Evolutionary conservation across 345 rosid genomes (phyloP).

Genomic region (Arabis hirsuta): DNA sequence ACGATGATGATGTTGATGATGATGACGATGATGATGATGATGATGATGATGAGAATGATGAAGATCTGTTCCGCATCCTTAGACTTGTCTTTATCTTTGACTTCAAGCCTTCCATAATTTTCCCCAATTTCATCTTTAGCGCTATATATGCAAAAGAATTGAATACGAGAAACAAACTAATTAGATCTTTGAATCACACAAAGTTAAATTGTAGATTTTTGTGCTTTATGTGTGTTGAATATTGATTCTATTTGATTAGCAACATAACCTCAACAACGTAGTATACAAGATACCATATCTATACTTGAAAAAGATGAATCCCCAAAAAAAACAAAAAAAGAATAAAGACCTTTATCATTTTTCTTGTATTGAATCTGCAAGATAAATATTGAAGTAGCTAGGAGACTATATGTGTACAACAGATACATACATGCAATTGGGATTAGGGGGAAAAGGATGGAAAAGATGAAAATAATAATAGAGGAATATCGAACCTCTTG

Average conservation of each 20-base stretch:
- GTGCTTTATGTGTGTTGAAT: not conserved
- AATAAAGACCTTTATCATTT: not conserved
- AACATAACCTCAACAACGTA: slow-evolving; percentile 1
- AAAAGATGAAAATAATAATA: not conserved
- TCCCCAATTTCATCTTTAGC: slow-evolving; percentile 61
- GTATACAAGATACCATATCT: not conserved
- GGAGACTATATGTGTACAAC: slow-evolving; percentile 2
- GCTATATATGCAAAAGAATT: not conserved
- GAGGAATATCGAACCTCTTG: slow-evolving; percentile 30
- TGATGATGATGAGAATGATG: slow-evolving; percentile 17
- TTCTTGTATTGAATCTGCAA: not conserved
- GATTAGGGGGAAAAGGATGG: not conserved
- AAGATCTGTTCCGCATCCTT: slow-evolving; percentile 56
- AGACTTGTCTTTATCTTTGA: slow-evolving; percentile 60
- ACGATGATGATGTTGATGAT: slow-evolving; percentile 39
- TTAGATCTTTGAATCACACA: not conserved
- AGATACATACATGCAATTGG: no score
- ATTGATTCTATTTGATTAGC: not conserved
- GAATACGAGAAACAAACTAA: not conserved
- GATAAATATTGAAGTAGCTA: not conserved
- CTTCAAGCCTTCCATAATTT: slow-evolving; percentile 64
- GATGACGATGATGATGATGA: slow-evolving; percentile 35
- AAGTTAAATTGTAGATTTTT: not conserved
- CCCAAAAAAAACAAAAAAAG: not conserved
- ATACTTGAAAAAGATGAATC: slow-evolving; percentile 4